Evolutionary conservation across 2,329 filamentous ascomycete species (phyloP).

Genomic region (Nothophoma quercina): DNA sequence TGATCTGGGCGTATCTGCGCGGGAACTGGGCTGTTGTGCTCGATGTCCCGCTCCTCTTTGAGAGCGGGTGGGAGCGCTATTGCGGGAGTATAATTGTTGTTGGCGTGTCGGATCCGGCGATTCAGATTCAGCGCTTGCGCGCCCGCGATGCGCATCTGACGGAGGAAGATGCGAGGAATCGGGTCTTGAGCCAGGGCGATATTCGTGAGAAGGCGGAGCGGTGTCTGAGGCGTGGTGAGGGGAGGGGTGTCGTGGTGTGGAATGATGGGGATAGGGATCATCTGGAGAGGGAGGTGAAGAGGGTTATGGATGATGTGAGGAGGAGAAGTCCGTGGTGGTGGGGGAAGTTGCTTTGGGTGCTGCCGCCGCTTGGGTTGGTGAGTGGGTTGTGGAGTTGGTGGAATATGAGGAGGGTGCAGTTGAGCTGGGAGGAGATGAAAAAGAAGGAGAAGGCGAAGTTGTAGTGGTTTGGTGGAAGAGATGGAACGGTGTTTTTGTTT

Average conservation of each 20-base stretch:
- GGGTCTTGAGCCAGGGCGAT: constrained; percentile 86
- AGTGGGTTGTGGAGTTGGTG: constrained; percentile 76
- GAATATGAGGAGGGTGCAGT: constrained; percentile 74
- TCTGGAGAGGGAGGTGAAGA: constrained; percentile 70
- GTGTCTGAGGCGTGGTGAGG: constrained; percentile 69
- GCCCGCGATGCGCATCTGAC: constrained; percentile 79
- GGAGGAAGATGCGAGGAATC: constrained; percentile 84
- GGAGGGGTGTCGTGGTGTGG: constrained; percentile 82
- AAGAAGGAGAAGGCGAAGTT: constrained; percentile 66
- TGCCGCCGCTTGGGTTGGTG: constrained; percentile 76
- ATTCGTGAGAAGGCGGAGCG: constrained; percentile 82
- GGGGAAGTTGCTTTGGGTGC: constrained; percentile 73
- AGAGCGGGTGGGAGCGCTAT: constrained; percentile 82
- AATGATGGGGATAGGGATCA: constrained; percentile 82
- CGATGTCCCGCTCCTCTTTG: constrained; percentile 91
- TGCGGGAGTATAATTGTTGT: constrained; percentile 90
- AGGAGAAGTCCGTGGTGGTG: constrained; percentile 79
- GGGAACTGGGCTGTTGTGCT: constrained; percentile 90
- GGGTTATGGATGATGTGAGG: constrained; percentile 70
- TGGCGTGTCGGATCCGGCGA: constrained; percentile 76
- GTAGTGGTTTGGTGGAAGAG: constrained; percentile 36
- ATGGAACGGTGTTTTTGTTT: constrained; percentile 6
- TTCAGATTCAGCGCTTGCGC: constrained; percentile 82
- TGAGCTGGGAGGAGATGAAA: constrained; percentile 70
- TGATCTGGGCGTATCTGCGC: constrained; percentile 74